Evolutionary conservation across 148 eudicot species (phyloP).

Genomic region (Rhododendron griersonianum): DNA sequence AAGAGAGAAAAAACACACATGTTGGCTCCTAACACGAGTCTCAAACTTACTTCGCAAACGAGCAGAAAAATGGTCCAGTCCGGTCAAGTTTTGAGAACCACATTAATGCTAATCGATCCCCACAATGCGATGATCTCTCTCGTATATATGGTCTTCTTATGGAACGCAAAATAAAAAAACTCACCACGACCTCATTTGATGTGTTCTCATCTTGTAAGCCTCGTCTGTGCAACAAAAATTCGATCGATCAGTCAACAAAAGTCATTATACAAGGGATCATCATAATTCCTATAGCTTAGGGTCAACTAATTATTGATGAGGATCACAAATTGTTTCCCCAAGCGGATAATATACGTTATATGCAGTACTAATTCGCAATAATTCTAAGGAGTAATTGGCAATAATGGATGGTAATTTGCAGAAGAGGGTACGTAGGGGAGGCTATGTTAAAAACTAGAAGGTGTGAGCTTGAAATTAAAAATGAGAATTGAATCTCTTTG

Average conservation of each 20-base stretch:
- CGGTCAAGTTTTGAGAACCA: no score
- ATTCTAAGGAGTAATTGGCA: not conserved
- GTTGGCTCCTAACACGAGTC: not conserved
- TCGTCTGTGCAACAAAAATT: not conserved
- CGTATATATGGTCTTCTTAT: no score
- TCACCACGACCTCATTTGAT: no score
- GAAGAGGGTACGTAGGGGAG: not conserved
- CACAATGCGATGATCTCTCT: no score
- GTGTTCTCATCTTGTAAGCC: not conserved
- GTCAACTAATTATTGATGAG: not conserved
- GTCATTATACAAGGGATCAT: not conserved
- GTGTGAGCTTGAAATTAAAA: no score
- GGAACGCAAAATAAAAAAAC: no score
- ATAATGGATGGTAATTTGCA: not conserved
- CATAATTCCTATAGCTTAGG: not conserved
- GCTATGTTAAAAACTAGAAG: no score
- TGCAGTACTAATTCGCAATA: not conserved
- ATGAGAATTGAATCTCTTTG: no score
- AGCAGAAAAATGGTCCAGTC: no score
- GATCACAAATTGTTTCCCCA: not conserved
- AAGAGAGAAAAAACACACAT: not conserved
- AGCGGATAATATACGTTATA: not conserved
- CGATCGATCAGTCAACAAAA: not conserved
- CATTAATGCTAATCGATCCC: no score
- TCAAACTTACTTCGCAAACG: no score